Percentiles rank a stretch among this genome's conserved stretches.
Evolutionary conservation across 2,329 filamentous ascomycete species (phyloP).

Genomic region (Alternaria gansuensis): DNA sequence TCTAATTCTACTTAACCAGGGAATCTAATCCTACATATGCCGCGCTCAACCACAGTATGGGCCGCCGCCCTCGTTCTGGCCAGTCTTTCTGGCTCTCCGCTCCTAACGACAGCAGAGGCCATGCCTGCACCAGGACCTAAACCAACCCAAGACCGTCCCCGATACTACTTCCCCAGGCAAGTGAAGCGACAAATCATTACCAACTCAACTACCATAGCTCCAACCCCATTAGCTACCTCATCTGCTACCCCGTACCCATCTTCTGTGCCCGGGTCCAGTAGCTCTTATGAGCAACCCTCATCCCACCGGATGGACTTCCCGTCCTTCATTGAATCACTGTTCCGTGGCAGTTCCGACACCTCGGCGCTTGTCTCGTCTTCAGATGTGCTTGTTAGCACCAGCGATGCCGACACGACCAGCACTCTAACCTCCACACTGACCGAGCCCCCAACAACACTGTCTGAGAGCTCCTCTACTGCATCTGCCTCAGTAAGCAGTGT

Average conservation of each 20-base stretch:
- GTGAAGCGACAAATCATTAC: conserved; percentile 56
- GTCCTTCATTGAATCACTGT: conserved; percentile 41
- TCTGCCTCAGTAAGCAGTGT: conserved; percentile 9
- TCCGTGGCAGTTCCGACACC: conserved; percentile 29
- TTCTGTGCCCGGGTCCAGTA: conserved; percentile 18
- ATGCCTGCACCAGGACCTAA: conserved; percentile 56
- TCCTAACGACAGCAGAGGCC: conserved; percentile 59
- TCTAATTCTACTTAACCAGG: conserved; percentile 40
- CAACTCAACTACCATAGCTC: conserved; percentile 46
- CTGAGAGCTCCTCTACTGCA: conserved; percentile 14
- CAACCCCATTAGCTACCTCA: conserved; percentile 41
- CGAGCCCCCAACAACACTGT: conserved; percentile 31
- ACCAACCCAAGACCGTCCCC: conserved; percentile 49
- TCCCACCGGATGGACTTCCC: conserved; percentile 38
- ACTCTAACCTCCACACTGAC: conserved; percentile 23
- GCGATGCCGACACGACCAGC: conserved; percentile 23
- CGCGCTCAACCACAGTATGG: conserved; percentile 57
- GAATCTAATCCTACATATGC: conserved; percentile 54
- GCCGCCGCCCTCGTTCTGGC: conserved; percentile 56
- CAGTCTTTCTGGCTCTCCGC: conserved; percentile 57
- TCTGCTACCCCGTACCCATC: conserved; percentile 32
- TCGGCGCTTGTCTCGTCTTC: conserved; percentile 19
- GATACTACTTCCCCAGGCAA: conserved; percentile 60
- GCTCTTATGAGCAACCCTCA: conserved; percentile 28
- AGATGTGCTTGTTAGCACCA: conserved; percentile 20